Evolutionary conservation across 257 asterid species (phyloP), one percentile per base, ranked within the genome.

Genomic region (Scutellaria barbata): DNA sequence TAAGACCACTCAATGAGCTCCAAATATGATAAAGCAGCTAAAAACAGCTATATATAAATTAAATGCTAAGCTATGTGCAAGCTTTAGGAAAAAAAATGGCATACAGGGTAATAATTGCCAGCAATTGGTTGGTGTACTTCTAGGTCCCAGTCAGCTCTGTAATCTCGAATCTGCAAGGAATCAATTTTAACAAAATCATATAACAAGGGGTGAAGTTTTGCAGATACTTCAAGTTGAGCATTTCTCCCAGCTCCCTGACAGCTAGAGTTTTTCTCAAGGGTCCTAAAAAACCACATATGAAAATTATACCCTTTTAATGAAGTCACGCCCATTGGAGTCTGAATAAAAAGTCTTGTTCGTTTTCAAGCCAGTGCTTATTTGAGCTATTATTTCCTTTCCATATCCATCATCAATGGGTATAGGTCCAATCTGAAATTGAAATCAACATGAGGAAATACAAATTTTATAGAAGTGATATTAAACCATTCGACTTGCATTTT

Each of bases 301-400:
- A 43, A 12, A 33, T 0, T 35, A 63, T 86, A 90, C 96, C 90
- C 97, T 80, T 81, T 82, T 84, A 51, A 90, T 80, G 82, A 90
- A 90, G 79, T 90, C 97, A 30, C 96, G 85, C 69, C 97, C 97
- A 61, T 90, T 88, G 71, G 97, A 90, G 69, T 90, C 97, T 7
- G 97, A 85, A 72, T 86, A 90, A 61, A 90, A 90, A 10, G 89
- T 88, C 82, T 79, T 81, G 73, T 88, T 88, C 58, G 92, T 82
- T 57, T 73, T 83, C 86, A 90, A 54, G 74, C 77, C 66, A 35
- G 97, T 88, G 61, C 79, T 84, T 62, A 90, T 83, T 81, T 86
- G 83, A 77, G 92, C 68, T 50, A 80, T 77, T 75, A 88, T 85
- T 85, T 90, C 97, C 84, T 90, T 90, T 25, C 97, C 90, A 78